A percentile compares a stretch with the other conserved stretches of the same genome.
Evolutionary conservation across 2,329 filamentous ascomycete genomes (phyloP).

Genomic region (Zymoseptoria pseudotritici): DNA sequence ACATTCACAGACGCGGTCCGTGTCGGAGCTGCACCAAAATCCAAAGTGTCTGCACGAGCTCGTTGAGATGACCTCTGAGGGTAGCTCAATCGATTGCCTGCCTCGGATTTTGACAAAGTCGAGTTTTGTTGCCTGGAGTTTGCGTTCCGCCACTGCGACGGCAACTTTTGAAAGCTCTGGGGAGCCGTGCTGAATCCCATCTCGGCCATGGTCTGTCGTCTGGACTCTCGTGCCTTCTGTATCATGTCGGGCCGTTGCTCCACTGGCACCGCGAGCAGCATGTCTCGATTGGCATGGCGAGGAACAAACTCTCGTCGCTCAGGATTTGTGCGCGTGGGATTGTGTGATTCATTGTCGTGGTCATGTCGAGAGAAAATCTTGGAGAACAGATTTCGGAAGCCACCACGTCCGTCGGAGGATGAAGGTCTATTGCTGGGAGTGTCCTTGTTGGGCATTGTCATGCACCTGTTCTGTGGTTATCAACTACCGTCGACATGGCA

Average conservation of each 20-base stretch:
- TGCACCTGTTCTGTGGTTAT: background rate
- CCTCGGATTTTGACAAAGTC: background rate
- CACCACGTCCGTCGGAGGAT: background rate
- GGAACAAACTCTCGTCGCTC: slow-evolving; percentile 6
- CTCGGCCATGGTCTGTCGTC: slow-evolving; percentile 2
- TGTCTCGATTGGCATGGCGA: slow-evolving; percentile 13
- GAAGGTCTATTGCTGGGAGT: background rate
- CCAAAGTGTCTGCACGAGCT: background rate
- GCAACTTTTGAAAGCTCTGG: background rate
- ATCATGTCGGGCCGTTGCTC: slow-evolving; percentile 7
- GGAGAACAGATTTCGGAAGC: background rate
- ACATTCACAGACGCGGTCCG: background rate
- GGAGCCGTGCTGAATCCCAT: slow-evolving; percentile 7
- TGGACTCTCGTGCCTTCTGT: background rate
- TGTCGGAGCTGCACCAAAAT: background rate
- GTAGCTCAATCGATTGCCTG: background rate
- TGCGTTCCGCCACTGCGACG: background rate
- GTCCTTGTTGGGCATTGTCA: background rate
- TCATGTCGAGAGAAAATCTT: background rate
- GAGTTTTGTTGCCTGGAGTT: background rate
- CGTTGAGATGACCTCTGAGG: background rate
- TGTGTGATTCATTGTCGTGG: background rate
- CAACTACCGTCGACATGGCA: background rate
- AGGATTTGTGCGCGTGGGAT: background rate
- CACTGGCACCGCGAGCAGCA: slow-evolving; percentile 7